Evolutionary conservation across 176 grass and related monocot species (phyloP), one percentile per base, ranked within the genome.

Genomic region (Oryza glumipatula): DNA sequence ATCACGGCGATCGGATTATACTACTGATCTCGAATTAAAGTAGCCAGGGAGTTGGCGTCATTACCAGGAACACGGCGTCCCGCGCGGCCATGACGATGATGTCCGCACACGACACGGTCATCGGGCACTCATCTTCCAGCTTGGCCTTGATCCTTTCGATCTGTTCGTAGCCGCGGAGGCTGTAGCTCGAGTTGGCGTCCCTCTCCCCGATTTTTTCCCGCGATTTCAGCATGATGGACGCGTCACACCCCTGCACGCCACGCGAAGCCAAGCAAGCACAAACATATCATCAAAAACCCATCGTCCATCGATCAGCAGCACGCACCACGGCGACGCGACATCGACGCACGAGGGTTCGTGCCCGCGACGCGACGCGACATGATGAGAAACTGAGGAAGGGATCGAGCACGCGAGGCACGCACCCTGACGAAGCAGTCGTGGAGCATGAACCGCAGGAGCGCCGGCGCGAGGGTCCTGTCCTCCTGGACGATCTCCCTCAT

Each of bases 341-440:
- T 21, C 47, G 5, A 13, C 21, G 52, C 52, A 56, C 52, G 10
- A 76, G 52, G 15, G 9, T 6, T 17, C 60, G 72, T 39, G 43
- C 70, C 45, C 72, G 84, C 58, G 58, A 73, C 58, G 76, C 28
- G 68, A 28, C 68, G 52, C 52, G 15, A 52, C 49, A 52, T 52
- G 51, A 0, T 23, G 74, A 64, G 10, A 2, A 75, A 14, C 2
- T 17, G 74, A 64, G 10, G 4, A 76, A 4, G 1, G 23, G 10
- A 64, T 22, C 56, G 21, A 67, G 65, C 4, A 65, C 2, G 19
- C 3, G 19, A 41, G 6, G 24, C 0, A 71, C 80, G 80, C 39
- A 92, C 87, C 85, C 82, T 81, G 84, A 86, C 87, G 84, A 92
- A 89, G 86, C 87, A 92, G 90, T 92, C 90, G 84, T 92, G 90